phyloP scores from a whole-genome alignment of 192 early-diverging fungal genomes.

The Coemansia furcata region DNA sequence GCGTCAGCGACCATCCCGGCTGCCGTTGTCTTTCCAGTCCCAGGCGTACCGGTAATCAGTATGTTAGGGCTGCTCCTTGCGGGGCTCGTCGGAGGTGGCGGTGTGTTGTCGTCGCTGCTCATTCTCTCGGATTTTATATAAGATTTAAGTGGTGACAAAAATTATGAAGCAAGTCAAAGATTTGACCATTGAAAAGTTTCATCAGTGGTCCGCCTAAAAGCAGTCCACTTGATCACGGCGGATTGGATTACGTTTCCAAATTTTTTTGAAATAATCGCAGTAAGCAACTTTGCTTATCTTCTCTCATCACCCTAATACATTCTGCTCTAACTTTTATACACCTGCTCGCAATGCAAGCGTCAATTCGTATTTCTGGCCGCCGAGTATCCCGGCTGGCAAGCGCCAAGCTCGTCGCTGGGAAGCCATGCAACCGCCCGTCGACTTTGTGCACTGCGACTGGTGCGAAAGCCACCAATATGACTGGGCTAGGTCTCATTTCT shows the following conservation, averaged over 20 bases:
- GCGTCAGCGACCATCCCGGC: constrained; percentile 76
- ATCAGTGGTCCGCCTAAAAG: background rate
- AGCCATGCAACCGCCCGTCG: background rate
- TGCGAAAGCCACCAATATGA: background rate
- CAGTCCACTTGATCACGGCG: background rate
- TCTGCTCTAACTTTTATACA: background rate
- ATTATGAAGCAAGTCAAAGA: background rate
- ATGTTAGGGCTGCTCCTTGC: constrained; percentile 65
- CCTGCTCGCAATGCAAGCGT: constrained; percentile 11
- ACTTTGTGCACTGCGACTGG: background rate
- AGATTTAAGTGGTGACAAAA: background rate
- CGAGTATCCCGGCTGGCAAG: constrained; percentile 12
- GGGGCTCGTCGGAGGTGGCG: constrained; percentile 17
- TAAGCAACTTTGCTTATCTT: background rate
- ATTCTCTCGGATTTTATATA: background rate
- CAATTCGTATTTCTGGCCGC: constrained; percentile 25
- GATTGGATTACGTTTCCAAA: background rate
- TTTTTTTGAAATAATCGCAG: background rate
- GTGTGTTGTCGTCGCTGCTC: constrained; percentile 12
- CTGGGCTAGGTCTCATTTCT: too few species aligned
- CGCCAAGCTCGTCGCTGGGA: background rate
- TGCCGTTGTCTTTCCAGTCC: constrained; percentile 80
- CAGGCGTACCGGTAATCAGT: constrained; percentile 82
- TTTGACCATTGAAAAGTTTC: background rate
- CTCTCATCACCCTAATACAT: background rate